Conservation (phyloP, 108 stramenopile species). For the Chaetoceros muelleri region DNA sequence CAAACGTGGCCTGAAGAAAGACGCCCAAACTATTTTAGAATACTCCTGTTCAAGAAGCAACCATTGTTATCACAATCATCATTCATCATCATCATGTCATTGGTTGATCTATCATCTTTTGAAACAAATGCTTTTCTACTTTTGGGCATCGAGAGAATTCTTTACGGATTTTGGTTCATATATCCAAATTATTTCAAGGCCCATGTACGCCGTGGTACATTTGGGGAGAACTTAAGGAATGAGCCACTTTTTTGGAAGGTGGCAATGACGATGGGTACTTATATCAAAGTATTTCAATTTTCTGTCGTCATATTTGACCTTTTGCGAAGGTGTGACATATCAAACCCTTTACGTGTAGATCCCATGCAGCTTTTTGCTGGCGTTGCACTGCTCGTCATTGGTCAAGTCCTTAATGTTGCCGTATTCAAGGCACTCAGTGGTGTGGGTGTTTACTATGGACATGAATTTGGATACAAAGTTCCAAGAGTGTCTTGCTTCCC, state of each 20-base stretch:
- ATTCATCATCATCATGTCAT: too few relatives aligned
- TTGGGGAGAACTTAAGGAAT: constrained; percentile 15
- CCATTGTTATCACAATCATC: too few relatives aligned
- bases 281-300: constrained; percentile 32
- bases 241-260: constrained; percentile 23
- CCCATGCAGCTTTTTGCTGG: constrained; percentile 14
- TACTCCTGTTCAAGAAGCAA: too few relatives aligned
- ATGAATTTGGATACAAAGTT: constrained; percentile 34
- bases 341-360: constrained; percentile 6
- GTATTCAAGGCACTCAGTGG: constrained; percentile 33
- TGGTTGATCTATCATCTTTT: too few relatives aligned
- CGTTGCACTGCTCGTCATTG: constrained; percentile 15
- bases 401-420: constrained; percentile 29
- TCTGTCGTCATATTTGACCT: constrained; percentile 16
- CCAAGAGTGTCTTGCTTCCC: constrained; percentile 28
- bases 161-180: constrained; percentile 10
- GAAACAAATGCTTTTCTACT: constrained; percentile 13
- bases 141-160: constrained; percentile 24
- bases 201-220: constrained; percentile 18
- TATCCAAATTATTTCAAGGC: constrained; percentile 29
- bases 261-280: constrained; percentile 26
- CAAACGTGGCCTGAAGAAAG: too few relatives aligned
- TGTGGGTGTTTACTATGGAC: constrained; percentile 38
- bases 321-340: constrained; percentile 10
- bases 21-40: too few relatives aligned